Conservation (phyloP, 2,329 filamentous ascomycete genomes). For the Fusarium fujikuroi region DNA sequence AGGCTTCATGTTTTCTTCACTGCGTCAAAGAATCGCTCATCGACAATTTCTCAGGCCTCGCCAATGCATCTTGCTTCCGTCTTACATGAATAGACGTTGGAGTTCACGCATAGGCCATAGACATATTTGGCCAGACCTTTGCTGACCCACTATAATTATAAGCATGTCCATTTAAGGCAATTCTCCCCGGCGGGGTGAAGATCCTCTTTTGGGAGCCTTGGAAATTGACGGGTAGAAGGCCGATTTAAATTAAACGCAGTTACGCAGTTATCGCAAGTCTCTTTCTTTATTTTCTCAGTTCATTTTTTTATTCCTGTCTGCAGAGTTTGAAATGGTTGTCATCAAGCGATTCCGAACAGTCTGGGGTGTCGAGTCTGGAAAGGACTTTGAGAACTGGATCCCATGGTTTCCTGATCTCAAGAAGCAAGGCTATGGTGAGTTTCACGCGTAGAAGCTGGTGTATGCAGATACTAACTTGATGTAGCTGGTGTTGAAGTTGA, state of each 20-base stretch:
- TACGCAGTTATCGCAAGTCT: no score
- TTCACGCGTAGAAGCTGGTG: no score
- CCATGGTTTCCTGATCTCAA: neutral
- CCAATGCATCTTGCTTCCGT: accelerated
- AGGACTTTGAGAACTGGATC: neutral
- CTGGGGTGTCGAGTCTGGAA: neutral
- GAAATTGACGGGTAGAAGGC: neutral
- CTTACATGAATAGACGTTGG: accelerated
- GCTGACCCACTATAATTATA: accelerated
- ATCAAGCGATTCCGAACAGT: neutral
- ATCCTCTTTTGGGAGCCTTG: neutral
- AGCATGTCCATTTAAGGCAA: neutral
- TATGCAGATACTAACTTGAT: no score
- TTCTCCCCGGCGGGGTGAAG: neutral
- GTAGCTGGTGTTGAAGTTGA: neutral
- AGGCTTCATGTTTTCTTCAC: accelerated
- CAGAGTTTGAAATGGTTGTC: neutral
- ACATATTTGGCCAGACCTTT: neutral
- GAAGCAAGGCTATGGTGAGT: neutral
- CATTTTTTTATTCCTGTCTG: no score
- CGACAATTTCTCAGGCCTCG: accelerated
- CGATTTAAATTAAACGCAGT: neutral
- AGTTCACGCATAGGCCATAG: neutral
- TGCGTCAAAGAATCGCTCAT: accelerated
- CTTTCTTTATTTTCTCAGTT: accelerated